These are phyloP conservation scores for Oropetium thomaeum DNA, from an alignment of 176 grass and related monocot genomes.

Conservation along the genomic window DNA sequence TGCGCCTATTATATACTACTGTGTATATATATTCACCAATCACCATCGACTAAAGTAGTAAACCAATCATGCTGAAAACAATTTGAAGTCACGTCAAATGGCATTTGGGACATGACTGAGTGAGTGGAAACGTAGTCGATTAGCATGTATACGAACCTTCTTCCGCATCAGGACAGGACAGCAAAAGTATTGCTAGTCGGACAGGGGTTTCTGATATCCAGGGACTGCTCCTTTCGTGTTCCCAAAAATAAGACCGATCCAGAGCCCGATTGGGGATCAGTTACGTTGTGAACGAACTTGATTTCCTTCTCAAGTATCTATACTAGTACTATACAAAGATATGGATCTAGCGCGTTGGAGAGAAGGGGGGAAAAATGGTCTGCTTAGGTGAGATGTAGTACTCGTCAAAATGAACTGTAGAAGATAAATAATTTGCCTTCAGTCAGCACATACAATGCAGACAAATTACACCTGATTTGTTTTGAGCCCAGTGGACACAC, in stretches of 20 bases:
- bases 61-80: neutral
- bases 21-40: no score
- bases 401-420: neutral
- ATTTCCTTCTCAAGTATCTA: no score
- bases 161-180: neutral
- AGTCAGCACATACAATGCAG: neutral
- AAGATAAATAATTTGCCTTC: neutral
- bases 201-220: neutral
- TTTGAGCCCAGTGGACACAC: neutral
- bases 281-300: no score
- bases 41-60: no score
- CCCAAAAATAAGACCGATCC: no score
- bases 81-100: neutral
- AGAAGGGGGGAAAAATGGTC: no score
- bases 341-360: no score
- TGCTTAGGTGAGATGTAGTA: neutral
- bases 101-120: neutral
- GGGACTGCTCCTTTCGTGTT: neutral
- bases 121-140: conserved; percentile 3
- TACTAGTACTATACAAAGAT: no score
- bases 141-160: neutral
- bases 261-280: no score
- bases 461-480: neutral
- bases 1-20: no score
- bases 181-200: no score